Evolutionary conservation across 2,329 filamentous ascomycete genomes (phyloP), one percentile per base, ranked within the genome.

Genomic region (Exophiala aquamarina): DNA sequence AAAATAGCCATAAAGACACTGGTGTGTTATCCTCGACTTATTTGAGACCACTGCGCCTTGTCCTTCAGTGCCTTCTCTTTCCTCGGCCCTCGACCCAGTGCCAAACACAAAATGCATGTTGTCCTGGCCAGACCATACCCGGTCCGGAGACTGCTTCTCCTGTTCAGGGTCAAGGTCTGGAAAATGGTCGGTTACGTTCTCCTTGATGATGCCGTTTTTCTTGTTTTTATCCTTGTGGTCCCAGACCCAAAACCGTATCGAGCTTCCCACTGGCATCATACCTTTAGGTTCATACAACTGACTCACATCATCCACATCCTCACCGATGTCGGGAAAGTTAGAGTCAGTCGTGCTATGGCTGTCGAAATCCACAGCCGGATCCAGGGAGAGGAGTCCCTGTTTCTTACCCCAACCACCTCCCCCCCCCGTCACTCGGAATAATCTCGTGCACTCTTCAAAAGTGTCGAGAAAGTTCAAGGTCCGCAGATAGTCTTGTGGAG

Each of bases 361-460:
- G 9, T 34, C 41, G 10, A 56, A 47, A 29, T 48, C 42, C 29
- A 47, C 45, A 3, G 50, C 46, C 13, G 54, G 47, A 18, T 61
- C 58, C 4, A 61, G 38, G 7, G 58, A 59, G 7, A 61, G 46
- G 8, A 61, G 48, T 11, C 58, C 58, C 34, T 52, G 41, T 41
- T 55, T 58, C 33, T 58, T 52, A 6, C 58, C 58, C 58, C 58
- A 61, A 15, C 58, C 58, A 19, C 55, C 58, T 13, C 58, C 58
- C 21, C 58, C 58, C 14, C 58, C 54, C 4, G 58, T 59, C 10
- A 61, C 58, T 43, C 49, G 47, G 41, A 53, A 50, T 6, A 59
- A 41, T 31, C 46, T 48, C 11, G 23, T 37, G 38, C 51, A 17
- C 48, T 47, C 23, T 39, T 44, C 29, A 35, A 41, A 29, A 53